phyloP scores from a whole-genome alignment of 1,139 yeast genomes.

The Geotrichum macrosporum region DNA sequence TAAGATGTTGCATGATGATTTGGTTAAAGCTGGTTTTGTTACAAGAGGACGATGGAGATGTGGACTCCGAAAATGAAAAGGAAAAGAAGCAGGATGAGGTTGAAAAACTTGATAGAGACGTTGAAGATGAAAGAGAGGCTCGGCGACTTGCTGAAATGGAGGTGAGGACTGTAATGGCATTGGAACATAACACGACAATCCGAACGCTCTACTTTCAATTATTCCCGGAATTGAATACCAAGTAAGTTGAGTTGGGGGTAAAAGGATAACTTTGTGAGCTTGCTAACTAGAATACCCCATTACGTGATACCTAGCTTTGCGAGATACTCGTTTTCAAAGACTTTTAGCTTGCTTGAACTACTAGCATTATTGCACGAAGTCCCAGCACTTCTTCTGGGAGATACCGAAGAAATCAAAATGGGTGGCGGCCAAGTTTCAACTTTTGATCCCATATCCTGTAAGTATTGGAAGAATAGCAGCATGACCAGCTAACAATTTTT shows the following conservation, averaged over 20 bases:
- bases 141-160: constrained; percentile 7
- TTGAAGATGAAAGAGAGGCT: constrained; percentile 4
- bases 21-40: constrained; percentile 19
- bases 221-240: constrained; percentile 20
- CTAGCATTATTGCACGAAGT: constrained; percentile 10
- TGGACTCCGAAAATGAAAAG: too few species aligned
- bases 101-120: neutral
- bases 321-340: constrained; percentile 18
- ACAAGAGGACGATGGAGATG: constrained; percentile 13
- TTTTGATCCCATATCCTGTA: constrained; percentile 18
- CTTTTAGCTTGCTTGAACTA: constrained; percentile 17
- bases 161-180: constrained; percentile 17
- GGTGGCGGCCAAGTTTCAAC: neutral
- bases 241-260: constrained; percentile 7
- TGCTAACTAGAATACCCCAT: neutral
- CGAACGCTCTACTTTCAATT: constrained; percentile 20
- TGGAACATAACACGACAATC: constrained; percentile 22
- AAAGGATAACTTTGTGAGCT: too few species aligned
- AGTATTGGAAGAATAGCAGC: neutral
- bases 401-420: neutral
- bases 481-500: neutral
- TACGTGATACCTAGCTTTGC: constrained; percentile 14
- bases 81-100: neutral
- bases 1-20: constrained; percentile 19
- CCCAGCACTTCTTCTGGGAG: constrained; percentile 15